Evolutionary conservation across 2,329 filamentous ascomycete genomes (phyloP).

Genomic region (Botryotinia globosa): DNA sequence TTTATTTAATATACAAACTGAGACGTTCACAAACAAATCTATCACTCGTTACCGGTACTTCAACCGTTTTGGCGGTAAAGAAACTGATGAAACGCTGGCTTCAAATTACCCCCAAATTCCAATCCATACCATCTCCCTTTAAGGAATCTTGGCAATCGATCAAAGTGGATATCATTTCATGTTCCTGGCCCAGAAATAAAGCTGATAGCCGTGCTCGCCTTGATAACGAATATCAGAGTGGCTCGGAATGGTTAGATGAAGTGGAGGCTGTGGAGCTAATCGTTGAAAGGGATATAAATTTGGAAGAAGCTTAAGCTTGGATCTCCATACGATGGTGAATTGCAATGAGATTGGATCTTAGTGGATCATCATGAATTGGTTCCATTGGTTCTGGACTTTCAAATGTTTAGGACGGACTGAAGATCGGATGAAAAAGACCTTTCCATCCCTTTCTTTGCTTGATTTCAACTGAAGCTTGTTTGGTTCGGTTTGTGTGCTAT

Average conservation of each 20-base stretch:
- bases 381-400: conserved; percentile 12
- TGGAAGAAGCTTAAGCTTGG: conserved; percentile 2
- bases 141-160: neutral
- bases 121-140: neutral
- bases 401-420: neutral
- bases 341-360: neutral
- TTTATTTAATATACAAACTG: neutral
- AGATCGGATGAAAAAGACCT: neutral
- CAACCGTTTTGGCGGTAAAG: neutral
- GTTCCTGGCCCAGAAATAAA: neutral
- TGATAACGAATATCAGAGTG: neutral
- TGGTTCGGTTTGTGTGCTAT: neutral
- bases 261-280: neutral
- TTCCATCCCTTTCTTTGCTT: conserved; percentile 10
- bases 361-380: neutral
- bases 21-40: neutral
- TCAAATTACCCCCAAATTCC: neutral
- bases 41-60: neutral
- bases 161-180: neutral
- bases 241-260: neutral
- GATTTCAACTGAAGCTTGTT: neutral
- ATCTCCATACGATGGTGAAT: conserved; percentile 8
- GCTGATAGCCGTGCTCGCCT: neutral
- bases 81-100: neutral
- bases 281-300: neutral